Conservation (phyloP, 345 rosid species). For the Pistacia atlantica region DNA sequence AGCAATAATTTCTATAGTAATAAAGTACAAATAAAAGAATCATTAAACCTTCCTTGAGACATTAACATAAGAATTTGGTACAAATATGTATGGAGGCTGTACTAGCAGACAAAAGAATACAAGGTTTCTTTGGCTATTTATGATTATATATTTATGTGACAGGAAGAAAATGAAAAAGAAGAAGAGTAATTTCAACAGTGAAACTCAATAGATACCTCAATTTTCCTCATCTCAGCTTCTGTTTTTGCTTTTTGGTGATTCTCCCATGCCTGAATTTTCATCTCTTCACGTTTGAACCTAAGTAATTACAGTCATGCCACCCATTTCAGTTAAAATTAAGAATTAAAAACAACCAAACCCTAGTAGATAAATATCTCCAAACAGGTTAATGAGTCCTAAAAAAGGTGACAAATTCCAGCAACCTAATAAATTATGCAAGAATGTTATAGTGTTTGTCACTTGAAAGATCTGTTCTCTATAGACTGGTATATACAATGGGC, state of each 20-base stretch:
- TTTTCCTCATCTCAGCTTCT: conserved; percentile 83
- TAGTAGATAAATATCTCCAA: neutral
- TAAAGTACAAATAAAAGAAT: neutral
- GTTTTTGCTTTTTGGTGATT: conserved; percentile 81
- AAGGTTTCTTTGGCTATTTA: neutral
- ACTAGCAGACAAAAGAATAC: neutral
- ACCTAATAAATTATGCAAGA: neutral
- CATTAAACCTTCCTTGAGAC: neutral
- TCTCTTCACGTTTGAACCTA: conserved; percentile 91
- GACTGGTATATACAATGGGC: neutral
- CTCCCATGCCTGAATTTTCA: conserved; percentile 94
- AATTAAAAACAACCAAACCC: neutral
- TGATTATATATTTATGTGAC: neutral
- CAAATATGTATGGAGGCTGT: neutral
- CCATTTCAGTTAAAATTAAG: conserved; percentile 13
- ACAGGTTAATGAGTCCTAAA: neutral
- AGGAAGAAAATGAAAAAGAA: neutral
- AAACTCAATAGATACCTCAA: conserved; percentile 57
- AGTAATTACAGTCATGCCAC: conserved; percentile 14
- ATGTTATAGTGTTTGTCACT: neutral
- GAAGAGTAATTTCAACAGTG: neutral
- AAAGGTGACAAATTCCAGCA: neutral
- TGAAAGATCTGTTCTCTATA: neutral
- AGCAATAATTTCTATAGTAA: neutral
- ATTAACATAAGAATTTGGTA: neutral